Evolutionary conservation across 2,329 filamentous ascomycete species (phyloP).

Genomic region (Lachnellula suecica): DNA sequence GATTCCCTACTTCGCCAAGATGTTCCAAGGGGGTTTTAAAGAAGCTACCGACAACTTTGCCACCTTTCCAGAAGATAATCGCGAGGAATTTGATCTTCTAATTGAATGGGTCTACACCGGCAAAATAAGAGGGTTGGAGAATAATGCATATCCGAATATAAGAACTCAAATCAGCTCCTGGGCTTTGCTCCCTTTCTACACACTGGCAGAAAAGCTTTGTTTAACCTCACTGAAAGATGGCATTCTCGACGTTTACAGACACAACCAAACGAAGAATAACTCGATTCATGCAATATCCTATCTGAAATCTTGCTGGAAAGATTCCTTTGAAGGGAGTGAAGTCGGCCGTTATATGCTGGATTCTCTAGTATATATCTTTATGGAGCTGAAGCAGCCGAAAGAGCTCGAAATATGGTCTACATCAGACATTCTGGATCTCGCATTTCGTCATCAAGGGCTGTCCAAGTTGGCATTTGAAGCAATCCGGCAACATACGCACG

Average conservation of each 20-base stretch:
- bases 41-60: background rate
- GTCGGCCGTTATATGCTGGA: background rate
- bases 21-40: conserved; percentile 11
- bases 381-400: background rate
- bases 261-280: background rate
- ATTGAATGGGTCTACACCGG: conserved; percentile 12
- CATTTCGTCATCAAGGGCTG: background rate
- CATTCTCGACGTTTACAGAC: background rate
- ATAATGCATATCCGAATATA: too few relatives aligned
- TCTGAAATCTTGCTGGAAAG: background rate
- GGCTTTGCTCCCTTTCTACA: background rate
- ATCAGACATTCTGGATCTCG: background rate
- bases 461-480: background rate
- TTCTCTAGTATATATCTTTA: background rate
- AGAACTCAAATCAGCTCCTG: background rate
- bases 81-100: conserved; percentile 8
- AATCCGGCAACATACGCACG: background rate
- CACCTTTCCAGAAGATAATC: conserved; percentile 13
- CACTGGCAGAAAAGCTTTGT: background rate
- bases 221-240: background rate
- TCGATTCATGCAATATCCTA: too few relatives aligned
- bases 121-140: background rate
- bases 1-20: conserved; percentile 18
- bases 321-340: background rate
- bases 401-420: background rate